Evolutionary conservation across 2,329 filamentous ascomycete genomes (phyloP), one percentile per base, ranked within the genome.

Genomic region (Amesomyces nigricolor): DNA sequence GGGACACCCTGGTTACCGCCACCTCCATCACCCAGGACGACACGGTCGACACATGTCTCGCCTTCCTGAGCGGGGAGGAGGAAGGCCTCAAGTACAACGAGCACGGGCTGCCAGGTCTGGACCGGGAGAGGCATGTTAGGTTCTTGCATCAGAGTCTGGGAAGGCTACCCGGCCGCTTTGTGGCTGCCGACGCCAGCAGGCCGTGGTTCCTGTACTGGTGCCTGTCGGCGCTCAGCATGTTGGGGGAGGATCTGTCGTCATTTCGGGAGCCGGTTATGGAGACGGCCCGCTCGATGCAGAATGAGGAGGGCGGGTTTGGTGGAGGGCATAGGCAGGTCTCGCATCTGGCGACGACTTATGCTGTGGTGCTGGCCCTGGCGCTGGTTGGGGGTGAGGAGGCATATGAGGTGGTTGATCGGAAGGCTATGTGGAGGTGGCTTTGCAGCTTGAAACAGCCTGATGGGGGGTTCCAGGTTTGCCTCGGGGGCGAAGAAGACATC

Each of bases 171-270:
- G 73, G 80, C 7, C 75, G 75, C 3, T 96, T 87, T 71, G 83
- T 86, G 51, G 79, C 78, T 47, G 82, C 91, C 62, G 94, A 99
- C 75, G 87, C 94, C 32, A 91, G 88, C 67, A 79, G 92, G 53
- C 91, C 94, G 9, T 99, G 94, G 94, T 81, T 96, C 66, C 79
- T 96, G 61, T 97, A 96, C 74, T 99, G 94, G 94, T 88, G 82
- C 51, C 76, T 97, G 52, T 82, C 86, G 35, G 90, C 82, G 2
- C 76, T 99, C 61, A 76, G 80, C 26, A 76, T 91, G 35, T 74
- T 99, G 48, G 91, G 89, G 47, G 83, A 91, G 67, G 89, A 96
- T 68, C 76, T 81, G 47, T 71, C 72, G 32, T 71, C 82, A 39
- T 92, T 89, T 70, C 81, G 86, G 54, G 75, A 87, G 61, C 78